These are phyloP conservation scores for Flaveria ramosissima DNA, from an alignment of 129 eudicot genomes.

Conservation along the genomic window DNA sequence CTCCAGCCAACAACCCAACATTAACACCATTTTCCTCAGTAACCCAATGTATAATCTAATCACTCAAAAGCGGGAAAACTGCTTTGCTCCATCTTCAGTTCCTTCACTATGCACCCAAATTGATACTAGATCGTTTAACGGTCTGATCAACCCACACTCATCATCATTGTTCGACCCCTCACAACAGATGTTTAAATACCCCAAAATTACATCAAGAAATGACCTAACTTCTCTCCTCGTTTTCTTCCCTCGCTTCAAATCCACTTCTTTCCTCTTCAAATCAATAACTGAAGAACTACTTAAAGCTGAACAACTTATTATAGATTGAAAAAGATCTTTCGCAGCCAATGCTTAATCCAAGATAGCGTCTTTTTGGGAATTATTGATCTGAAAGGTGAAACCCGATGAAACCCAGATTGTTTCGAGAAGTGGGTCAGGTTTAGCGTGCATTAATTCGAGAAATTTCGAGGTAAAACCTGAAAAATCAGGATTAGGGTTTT, in stretches of 20 bases:
- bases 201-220: constrained; percentile 55
- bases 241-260: constrained; percentile 54
- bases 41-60: constrained; percentile 36
- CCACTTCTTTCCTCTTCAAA: constrained; percentile 43
- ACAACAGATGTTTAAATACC: constrained; percentile 50
- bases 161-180: constrained; percentile 32
- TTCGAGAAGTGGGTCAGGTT: constrained; percentile 63
- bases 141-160: constrained; percentile 47
- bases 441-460: constrained; percentile 52
- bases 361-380: constrained; percentile 35
- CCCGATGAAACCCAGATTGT: constrained; percentile 67
- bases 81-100: constrained; percentile 21
- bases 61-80: constrained; percentile 60
- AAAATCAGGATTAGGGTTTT: constrained; percentile 33
- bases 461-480: constrained; percentile 46
- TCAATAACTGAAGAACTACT: constrained; percentile 49
- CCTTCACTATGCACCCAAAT: constrained; percentile 53
- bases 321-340: constrained; percentile 55
- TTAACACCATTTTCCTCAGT: constrained; percentile 39
- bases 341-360: constrained; percentile 44
- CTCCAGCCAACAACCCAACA: constrained; percentile 54
- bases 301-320: constrained; percentile 52
- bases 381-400: constrained; percentile 38
- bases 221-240: constrained; percentile 48
- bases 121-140: constrained; percentile 50